Base-by-base conservation (phyloP, 768 basidiomycete species). In the Pleurotus tuoliensis region DNA sequence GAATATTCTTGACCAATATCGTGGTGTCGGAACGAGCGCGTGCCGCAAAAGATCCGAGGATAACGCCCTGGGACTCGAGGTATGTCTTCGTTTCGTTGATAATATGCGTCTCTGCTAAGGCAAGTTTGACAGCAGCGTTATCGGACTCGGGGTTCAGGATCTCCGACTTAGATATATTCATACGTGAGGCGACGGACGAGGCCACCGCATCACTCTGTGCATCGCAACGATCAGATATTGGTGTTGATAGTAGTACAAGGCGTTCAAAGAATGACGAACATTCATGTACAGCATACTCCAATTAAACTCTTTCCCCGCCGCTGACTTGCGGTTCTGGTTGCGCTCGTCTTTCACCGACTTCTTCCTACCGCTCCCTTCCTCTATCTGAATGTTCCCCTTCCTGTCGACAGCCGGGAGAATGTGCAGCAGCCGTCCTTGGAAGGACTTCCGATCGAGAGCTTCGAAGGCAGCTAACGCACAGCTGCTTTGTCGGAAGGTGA, bases 241-340 rank as follows among this genome's bases (percentile, higher is more conserved):
- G 59, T 56, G n/a, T 12, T 16, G 63, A 40, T 57, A 60, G 45
- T 34, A 55, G 46, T 25, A 56, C 55, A 55, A n/a, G 18, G 41
- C 38, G 49, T 49, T 12, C 37, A 62, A 49, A 46, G 56, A 53
- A 46, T 20, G 44, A 87, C 92, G 71, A 76, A 97, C 96, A 78
- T 98, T 98, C 92, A 98, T 94, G 67, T 94, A 98, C 56, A 98
- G 68, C 80, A 94, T 89, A 52, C 87, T 85, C 94, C 93, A 96
- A 69, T 92, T 93, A 66, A 94, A 94, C 56, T 88, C 89, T 59
- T 86, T 86, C 30, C 87, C 87, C 13, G 89, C 86, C 34, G 67
- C 73, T 9, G 81, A 76, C 68, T 87, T 94, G 56, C 83, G 77
- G 65, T 87, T 85, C 34, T 78, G 78, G 18, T 78, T 71, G 49